phyloP scores from a whole-genome alignment of 495 filamentous ascomycete genomes.

The Ramalina intermedia region DNA sequence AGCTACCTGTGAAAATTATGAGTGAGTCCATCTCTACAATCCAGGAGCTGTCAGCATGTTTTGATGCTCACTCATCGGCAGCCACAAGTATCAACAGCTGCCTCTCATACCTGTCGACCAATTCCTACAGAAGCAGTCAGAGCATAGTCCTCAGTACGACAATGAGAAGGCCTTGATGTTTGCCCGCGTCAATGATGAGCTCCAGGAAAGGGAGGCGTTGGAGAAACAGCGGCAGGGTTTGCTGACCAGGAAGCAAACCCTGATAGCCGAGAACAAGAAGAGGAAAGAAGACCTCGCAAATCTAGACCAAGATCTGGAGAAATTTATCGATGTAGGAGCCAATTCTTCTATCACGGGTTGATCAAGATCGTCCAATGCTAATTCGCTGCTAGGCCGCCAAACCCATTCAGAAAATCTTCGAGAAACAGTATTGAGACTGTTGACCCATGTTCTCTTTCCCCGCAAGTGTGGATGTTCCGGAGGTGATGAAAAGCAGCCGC shows the following conservation, averaged over 20 bases:
- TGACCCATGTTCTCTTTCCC: slow-evolving; percentile 22
- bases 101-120: slow-evolving; percentile 73
- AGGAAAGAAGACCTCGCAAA: slow-evolving; percentile 82
- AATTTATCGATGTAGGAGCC: slow-evolving; percentile 52
- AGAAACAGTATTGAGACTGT: slow-evolving; percentile 46
- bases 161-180: slow-evolving; percentile 74
- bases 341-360: too few relatives aligned
- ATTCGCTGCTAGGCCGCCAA: slow-evolving; percentile 51
- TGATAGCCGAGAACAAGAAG: slow-evolving; percentile 92
- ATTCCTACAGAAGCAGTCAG: slow-evolving; percentile 65
- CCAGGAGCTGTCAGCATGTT: neutral
- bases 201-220: slow-evolving; percentile 67
- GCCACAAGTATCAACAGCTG: slow-evolving; percentile 75
- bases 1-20: slow-evolving; percentile 74
- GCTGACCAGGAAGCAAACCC: slow-evolving; percentile 74
- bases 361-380: neutral
- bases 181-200: slow-evolving; percentile 84
- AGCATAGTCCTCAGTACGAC: slow-evolving; percentile 39
- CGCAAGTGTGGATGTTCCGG: slow-evolving; percentile 29
- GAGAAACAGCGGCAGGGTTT: slow-evolving; percentile 79
- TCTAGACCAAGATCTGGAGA: slow-evolving; percentile 77
- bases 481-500: slow-evolving; percentile 33
- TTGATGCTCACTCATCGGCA: slow-evolving; percentile 21
- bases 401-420: slow-evolving; percentile 71
- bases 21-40: slow-evolving; percentile 38